Base-by-base conservation (phyloP, 345 rosid species). In the Citrus hindsii region DNA sequence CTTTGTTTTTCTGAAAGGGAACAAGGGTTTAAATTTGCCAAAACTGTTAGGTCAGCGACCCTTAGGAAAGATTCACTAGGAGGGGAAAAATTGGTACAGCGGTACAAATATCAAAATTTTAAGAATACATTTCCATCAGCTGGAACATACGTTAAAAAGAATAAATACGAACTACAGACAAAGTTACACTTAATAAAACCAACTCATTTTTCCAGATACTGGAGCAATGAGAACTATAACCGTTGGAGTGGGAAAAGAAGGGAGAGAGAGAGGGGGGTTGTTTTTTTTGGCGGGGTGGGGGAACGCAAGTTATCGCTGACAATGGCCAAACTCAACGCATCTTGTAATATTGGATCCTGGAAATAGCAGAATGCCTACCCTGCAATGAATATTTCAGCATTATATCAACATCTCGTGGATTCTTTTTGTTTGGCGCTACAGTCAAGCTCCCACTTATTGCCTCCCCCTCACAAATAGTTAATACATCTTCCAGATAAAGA, bases 401-500 rank as follows among this genome's bases (percentile, higher is more conserved):
- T 79, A 93, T 96, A 83, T 96, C 98, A 24, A 92, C 79, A 59
- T 94, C 99, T 68, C 98, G 93, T 9, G 97, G 98, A 85, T 96
- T 94, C 87, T 88, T 94, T 86, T 89, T 90, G 91, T 94, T 94
- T 71, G 85, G 92, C 27, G 98, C 87, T 76, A 94, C 95, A 1
- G 98, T 89, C 98, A 97, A 88, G 89, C 89, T 92, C 74, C 99
- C 99, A 37, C 71, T 82, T 51, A 97, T 64, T 19, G 93, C 84
- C 87, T 97, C 99, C 37, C 97, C 98, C 82, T 97, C 92, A 37
- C 99, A 93, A 40, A 94, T 86, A 33, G 97, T 94, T n/a, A 97
- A 73, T 76, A 97, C 97, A 71, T 96, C 99, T 82, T 94, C 99
- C 64, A 97, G 88, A 85, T 94, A 97, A 62, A 94, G 67, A 16